phyloP scores from a whole-genome alignment of 2,329 filamentous ascomycete species.

The Neocatenulostroma microsporum region DNA sequence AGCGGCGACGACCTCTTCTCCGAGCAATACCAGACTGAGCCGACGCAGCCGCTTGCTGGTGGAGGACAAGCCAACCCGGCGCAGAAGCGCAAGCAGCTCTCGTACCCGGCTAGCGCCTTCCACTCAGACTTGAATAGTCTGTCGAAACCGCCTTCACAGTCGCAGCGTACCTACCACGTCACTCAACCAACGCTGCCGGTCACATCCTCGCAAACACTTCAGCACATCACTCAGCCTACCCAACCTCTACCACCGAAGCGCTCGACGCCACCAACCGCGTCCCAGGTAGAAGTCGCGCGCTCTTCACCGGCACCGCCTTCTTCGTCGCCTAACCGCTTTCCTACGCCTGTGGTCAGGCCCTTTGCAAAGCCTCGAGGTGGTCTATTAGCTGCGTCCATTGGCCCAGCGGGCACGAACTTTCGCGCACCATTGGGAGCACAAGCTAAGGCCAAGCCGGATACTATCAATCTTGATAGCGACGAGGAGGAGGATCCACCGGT shows the following conservation, averaged over 20 bases:
- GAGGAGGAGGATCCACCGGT: constrained; percentile 46
- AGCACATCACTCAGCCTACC: too few relatives aligned
- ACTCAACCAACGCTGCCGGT: too few relatives aligned
- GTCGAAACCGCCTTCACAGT: constrained; percentile 19
- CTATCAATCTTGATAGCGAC: constrained; percentile 32
- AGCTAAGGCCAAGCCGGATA: constrained; percentile 12
- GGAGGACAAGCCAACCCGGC: too few relatives aligned
- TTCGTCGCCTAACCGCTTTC: constrained; percentile 29
- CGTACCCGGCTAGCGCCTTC: constrained; percentile 15
- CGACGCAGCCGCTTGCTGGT: too few relatives aligned
- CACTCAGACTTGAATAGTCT: constrained; percentile 16
- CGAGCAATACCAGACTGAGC: constrained; percentile 42
- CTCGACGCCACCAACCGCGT: constrained; percentile 17
- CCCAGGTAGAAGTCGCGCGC: constrained; percentile 79
- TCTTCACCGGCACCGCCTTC: too few relatives aligned
- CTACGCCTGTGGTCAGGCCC: constrained; percentile 14
- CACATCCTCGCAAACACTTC: too few relatives aligned
- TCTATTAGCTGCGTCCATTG: constrained; percentile 56
- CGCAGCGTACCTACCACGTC: constrained; percentile 18
- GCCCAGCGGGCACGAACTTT: constrained; percentile 67
- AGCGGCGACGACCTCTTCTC: constrained; percentile 45
- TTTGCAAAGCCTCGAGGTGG: constrained; percentile 29
- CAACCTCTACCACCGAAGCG: constrained; percentile 5
- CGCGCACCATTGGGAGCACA: constrained; percentile 36
- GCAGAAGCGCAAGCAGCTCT: constrained; percentile 17